Evolutionary conservation across 306 rosid genomes (phyloP), one percentile per base, ranked within the genome.

Genomic region (Argentina anserina): DNA sequence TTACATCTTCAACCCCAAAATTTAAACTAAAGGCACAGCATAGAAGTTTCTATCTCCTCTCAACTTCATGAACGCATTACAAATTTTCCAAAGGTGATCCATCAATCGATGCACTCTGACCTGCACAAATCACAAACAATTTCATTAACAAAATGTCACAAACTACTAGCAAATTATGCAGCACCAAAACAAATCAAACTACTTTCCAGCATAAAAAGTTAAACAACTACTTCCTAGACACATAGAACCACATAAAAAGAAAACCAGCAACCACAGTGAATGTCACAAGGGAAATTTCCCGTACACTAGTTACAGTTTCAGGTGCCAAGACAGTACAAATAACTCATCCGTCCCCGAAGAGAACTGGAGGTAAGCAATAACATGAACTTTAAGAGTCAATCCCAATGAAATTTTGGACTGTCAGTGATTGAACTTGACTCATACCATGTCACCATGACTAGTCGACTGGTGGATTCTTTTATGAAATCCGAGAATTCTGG

Each of bases 51-150:
- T 3, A 11, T 43, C 26, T 43, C 49, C 52, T 11, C 52, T 23
- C 20, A 50, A 36, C 17, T 70, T 15, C 36, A 53, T 13, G 2
- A 55, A 41, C 65, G n/a, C 50, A 4, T 26, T 6, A 5, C 7
- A 40, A 37, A 37, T 11, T 8, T 25, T 47, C 39, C 31, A 4
- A 15, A 26, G 11, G 43, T 17, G 2, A 1, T 40, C 21, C 14
- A 41, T 26, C 25, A 41, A 10, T 1, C 12, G 1, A 14, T 31
- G 45, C 3, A 45, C n/a, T n/a, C 11, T 3, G 14, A 71, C 42
- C 67, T 71, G 75, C 75, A 71, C 41, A 71, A 26, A 70, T 55
- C 17, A 70, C 17, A 70, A 4, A 18, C 23, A 28, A 56, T 25
- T 15, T 60, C 18, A 17, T 0, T 47, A 15, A 23, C 18, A 52